Percentiles rank a stretch among this genome's conserved stretches.
These are phyloP conservation scores for Macroventuria anomochaeta DNA, from an alignment of 2,329 filamentous ascomycete species.

Conservation along the genomic window DNA sequence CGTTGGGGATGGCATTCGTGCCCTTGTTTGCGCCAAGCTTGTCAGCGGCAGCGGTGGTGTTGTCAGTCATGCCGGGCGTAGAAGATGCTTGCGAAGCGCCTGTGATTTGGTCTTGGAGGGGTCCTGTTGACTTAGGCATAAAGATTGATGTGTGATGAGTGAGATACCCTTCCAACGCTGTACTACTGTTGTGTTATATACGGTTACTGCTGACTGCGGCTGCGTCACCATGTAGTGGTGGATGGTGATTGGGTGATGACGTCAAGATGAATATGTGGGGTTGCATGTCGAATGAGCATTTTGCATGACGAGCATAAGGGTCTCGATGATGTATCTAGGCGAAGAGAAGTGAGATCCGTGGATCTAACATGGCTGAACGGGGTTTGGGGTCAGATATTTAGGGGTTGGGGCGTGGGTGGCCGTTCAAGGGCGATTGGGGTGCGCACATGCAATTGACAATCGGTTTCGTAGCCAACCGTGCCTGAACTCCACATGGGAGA, in stretches of 20 bases:
- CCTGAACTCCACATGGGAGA: conserved; percentile 1
- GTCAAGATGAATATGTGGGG: conserved; percentile 20
- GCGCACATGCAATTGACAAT: background rate
- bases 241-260: no score
- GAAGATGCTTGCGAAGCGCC: conserved; percentile 19
- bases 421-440: conserved; percentile 1
- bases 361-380: conserved; percentile 9
- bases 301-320: conserved; percentile 16
- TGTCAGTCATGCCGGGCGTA: conserved; percentile 29
- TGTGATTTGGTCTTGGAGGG: conserved; percentile 29
- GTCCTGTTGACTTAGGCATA: conserved; percentile 36
- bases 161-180: background rate
- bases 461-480: background rate
- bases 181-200: conserved; percentile 5
- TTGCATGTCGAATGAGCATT: conserved; percentile 4
- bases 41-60: conserved; percentile 32
- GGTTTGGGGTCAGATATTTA: conserved; percentile 1
- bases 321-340: conserved; percentile 17
- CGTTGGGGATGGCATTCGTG: conserved; percentile 40
- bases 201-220: background rate
- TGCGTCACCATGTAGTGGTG: conserved; percentile 12
- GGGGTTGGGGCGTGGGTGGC: background rate
- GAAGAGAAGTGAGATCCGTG: conserved; percentile 11
- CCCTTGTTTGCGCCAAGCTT: conserved; percentile 38
- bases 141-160: background rate